phyloP scores from a whole-genome alignment of 2,329 filamentous ascomycete species.

The Ophiosphaerella narmari region DNA sequence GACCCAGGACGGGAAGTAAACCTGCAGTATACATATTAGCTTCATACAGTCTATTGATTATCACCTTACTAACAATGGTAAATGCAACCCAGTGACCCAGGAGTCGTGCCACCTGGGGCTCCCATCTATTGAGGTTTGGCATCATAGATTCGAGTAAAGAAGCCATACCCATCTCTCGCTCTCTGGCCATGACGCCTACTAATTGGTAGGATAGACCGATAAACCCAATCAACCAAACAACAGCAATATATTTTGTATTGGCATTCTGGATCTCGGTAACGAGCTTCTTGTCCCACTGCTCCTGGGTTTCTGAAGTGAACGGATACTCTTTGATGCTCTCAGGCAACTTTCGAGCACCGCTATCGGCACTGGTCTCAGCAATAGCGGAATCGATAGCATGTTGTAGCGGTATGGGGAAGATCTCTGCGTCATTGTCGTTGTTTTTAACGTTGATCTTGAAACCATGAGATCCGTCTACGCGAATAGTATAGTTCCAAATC shows the following conservation, averaged over 20 bases:
- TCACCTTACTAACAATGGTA: constrained; percentile 52
- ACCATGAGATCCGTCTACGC: constrained; percentile 72
- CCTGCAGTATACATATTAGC: constrained; percentile 17
- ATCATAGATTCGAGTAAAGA: constrained; percentile 89
- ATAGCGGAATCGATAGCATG: constrained; percentile 76
- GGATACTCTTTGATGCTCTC: constrained; percentile 64
- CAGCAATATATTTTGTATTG: constrained; percentile 72
- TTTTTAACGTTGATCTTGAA: constrained; percentile 65
- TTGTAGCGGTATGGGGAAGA: constrained; percentile 77
- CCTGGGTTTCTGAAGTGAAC: constrained; percentile 70
- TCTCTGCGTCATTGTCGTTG: constrained; percentile 70
- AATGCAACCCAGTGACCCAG: constrained; percentile 78
- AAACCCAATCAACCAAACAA: constrained; percentile 77
- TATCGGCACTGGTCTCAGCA: constrained; percentile 55
- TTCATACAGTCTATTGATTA: not conserved
- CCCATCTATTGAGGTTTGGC: constrained; percentile 71
- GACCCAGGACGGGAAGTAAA: constrained; percentile 81
- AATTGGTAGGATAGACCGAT: constrained; percentile 82
- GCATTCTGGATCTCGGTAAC: constrained; percentile 69
- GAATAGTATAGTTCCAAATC: constrained; percentile 82
- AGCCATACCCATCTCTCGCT: constrained; percentile 83
- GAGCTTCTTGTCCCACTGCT: constrained; percentile 67
- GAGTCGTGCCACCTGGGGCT: constrained; percentile 76
- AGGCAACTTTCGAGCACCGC: constrained; percentile 52
- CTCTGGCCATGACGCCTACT: constrained; percentile 78